Base-by-base conservation (phyloP, 176 grass and related monocot species). In the Stipa capillata region DNA sequence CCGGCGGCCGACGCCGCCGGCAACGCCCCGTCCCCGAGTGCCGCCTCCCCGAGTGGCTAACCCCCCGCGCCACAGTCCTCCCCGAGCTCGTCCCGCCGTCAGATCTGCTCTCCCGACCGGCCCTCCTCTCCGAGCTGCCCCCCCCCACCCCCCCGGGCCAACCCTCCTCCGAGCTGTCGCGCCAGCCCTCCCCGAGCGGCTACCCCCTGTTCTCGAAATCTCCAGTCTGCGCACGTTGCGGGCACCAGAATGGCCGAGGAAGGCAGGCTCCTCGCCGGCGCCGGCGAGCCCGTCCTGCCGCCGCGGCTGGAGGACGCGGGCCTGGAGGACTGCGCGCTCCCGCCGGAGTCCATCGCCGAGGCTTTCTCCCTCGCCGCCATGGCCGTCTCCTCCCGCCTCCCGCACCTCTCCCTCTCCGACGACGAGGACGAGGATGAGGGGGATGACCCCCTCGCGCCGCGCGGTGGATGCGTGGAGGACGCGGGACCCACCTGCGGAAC, bases 301-400 rank as follows among this genome's bases (percentile, higher is more conserved):
- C n/a, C n/a, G n/a, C n/a, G n/a, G n/a, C n/a, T n/a, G 47, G 93
- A 96, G 57, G 93, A 88, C 40, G 90, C 93, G 2, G 93, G 90
- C 6, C 87, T 92, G 3, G 93, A 97, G 79, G 90, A 97, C 70
- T 92, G 93, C 63, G 90, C 90, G 0, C 89, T 92, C 16, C 90
- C 87, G 13, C 85, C 86, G 23, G 90, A 92, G 20, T 92, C 90
- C 70, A 90, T 97, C 50, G 85, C 87, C 20, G 79, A 92, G 82
- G 93, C 90, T 23, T 92, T 97, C 85, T 92, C 90, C 45, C 89
- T 83, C 72, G 93, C 93, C 50, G 82, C 85, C 42, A 67, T 18
- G 65, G 65, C 65, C 42, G 65, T 84, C 65, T 72, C 74, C 66
- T 65, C 76, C 69, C 80, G 81, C 39, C 58, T 75, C 71, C 13